These are phyloP conservation scores for Suhomyces kunorum DNA, from an alignment of 1,139 yeast species.

Conservation along the genomic window DNA sequence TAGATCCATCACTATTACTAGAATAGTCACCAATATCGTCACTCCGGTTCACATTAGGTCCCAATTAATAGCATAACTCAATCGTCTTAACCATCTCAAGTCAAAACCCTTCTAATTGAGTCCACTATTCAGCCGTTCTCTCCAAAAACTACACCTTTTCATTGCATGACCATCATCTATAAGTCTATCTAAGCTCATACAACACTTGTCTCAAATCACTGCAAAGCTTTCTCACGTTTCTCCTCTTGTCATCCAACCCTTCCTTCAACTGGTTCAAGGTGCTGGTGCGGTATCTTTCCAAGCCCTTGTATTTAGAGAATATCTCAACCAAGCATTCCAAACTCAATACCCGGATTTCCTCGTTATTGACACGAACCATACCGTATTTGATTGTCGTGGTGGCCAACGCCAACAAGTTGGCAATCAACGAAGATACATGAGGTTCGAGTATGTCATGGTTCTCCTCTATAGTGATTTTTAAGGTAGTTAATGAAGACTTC, in stretches of 20 bases:
- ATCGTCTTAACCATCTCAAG: too few species aligned
- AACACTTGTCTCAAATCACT: constrained; percentile 78
- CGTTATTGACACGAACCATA: constrained; percentile 16
- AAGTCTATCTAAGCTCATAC: constrained; percentile 46
- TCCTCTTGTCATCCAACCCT: constrained; percentile 71
- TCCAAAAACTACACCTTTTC: background rate
- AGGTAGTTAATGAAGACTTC: constrained; percentile 60
- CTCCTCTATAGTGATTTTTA: constrained; percentile 55
- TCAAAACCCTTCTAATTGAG: background rate
- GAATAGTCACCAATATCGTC: too few species aligned
- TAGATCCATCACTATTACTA: too few species aligned
- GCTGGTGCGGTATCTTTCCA: constrained; percentile 53
- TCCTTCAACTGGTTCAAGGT: constrained; percentile 51
- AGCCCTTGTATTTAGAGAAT: constrained; percentile 39
- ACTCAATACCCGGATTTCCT: constrained; percentile 55
- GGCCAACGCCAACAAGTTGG: constrained; percentile 49
- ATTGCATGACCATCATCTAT: constrained; percentile 5
- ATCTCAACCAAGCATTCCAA: constrained; percentile 57
- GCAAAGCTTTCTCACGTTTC: constrained; percentile 73
- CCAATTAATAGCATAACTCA: too few species aligned
- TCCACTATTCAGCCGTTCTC: too few species aligned
- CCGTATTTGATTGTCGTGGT: constrained; percentile 27
- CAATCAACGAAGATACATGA: constrained; percentile 59
- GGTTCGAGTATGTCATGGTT: constrained; percentile 48
- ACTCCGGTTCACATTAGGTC: too few species aligned